Conservation (phyloP, 306 rosid species). For the Chamaecrista fasciculata region DNA sequence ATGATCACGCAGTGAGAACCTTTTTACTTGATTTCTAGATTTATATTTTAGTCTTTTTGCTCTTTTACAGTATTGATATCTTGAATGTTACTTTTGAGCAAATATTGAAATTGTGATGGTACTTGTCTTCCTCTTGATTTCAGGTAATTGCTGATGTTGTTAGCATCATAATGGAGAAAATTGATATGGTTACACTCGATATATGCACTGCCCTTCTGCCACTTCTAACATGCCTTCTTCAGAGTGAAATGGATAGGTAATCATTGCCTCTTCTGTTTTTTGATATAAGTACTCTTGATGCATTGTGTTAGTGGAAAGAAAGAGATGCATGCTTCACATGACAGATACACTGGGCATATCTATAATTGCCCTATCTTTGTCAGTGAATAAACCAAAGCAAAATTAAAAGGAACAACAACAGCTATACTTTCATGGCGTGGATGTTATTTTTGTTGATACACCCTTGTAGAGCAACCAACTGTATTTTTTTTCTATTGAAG, state of each 20-base stretch:
- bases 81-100: neutral
- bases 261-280: constrained; percentile 2
- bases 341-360: neutral
- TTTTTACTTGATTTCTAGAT: constrained; percentile 18
- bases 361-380: neutral
- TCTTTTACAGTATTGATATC: constrained; percentile 13
- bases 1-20: constrained; percentile 81
- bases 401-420: neutral
- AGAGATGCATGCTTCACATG: neutral
- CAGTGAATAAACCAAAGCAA: neutral
- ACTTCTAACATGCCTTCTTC: constrained; percentile 67
- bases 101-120: constrained; percentile 14
- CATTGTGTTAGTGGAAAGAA: constrained; percentile 5
- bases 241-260: constrained; percentile 87
- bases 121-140: constrained; percentile 34
- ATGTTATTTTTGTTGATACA: too few species aligned
- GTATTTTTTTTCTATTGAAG: neutral
- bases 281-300: constrained; percentile 4
- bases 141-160: constrained; percentile 96
- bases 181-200: constrained; percentile 82
- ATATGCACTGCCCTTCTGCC: constrained; percentile 77
- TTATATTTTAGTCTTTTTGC: neutral
- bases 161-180: constrained; percentile 68
- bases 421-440: neutral
- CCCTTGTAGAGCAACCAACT: neutral